Evolutionary conservation across 2,329 filamentous ascomycete species (phyloP).

Genomic region (Diaporthe longicolla): DNA sequence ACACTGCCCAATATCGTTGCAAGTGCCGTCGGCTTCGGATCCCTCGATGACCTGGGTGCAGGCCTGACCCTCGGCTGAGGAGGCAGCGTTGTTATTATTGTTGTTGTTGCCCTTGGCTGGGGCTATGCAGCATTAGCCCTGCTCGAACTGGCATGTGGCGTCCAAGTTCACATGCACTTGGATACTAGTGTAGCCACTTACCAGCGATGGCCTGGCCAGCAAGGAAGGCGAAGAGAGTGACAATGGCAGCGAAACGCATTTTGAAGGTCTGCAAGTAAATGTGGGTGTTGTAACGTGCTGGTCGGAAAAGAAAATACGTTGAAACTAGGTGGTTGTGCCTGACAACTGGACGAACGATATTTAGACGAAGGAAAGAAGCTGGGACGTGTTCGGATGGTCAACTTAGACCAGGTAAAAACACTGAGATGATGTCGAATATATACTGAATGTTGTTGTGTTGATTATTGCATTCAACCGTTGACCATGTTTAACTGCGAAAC

Average conservation of each 20-base stretch:
- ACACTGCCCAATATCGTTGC: constrained; percentile 11
- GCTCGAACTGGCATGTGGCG: neutral
- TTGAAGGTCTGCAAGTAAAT: neutral
- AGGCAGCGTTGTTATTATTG: neutral
- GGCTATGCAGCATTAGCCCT: neutral
- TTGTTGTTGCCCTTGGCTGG: neutral
- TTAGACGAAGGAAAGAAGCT: neutral
- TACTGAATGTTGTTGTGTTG: neutral
- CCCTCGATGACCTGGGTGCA: neutral
- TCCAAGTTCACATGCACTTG: neutral
- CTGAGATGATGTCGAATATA: neutral
- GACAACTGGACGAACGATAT: constrained; percentile 1
- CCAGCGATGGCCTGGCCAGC: neutral
- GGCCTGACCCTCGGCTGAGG: neutral
- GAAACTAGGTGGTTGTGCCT: neutral
- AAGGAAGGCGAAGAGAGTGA: neutral
- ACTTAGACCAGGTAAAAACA: too few species aligned
- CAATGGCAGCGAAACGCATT: constrained; percentile 13
- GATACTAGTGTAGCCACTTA: neutral
- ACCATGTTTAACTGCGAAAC: neutral
- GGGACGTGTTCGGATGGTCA: neutral
- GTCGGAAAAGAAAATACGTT: neutral
- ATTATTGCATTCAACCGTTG: neutral
- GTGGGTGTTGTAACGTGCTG: neutral
- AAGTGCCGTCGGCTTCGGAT: neutral